A percentile compares a stretch with the other conserved stretches of the same genome.
Evolutionary conservation across 78 protist genomes (phyloP).

Genomic region (Bigelowiella natans): DNA sequence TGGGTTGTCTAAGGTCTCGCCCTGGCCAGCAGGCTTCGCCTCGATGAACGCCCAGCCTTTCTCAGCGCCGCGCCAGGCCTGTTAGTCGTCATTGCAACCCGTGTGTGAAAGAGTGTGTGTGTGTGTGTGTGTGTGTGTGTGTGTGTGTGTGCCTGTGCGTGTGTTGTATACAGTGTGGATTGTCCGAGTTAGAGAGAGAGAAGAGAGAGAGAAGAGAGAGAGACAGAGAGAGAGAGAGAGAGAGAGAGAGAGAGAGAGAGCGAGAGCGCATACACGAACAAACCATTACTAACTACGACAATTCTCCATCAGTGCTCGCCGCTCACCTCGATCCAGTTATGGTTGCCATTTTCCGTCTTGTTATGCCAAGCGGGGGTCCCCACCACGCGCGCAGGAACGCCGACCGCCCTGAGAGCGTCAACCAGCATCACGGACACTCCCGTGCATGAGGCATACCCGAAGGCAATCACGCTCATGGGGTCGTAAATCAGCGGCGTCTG

Average conservation of each 20-base stretch:
- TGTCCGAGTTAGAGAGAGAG: no score
- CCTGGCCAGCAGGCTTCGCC: neutral
- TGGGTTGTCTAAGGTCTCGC: neutral
- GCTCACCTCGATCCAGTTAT: conserved; percentile 12
- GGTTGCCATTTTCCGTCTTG: neutral
- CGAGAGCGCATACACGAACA: no score
- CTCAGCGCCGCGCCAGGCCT: neutral
- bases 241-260: no score
- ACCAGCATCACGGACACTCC: neutral
- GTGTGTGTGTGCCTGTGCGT: no score
- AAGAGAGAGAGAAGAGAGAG: no score
- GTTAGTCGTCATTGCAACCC: no score
- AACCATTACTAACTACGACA: no score
- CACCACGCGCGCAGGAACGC: conserved; percentile 19
- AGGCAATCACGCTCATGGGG: neutral
- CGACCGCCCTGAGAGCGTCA: conserved; percentile 11
- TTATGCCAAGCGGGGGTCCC: conserved; percentile 10
- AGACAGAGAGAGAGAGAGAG: no score
- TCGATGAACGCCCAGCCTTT: conserved; percentile 9
- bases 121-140: no score
- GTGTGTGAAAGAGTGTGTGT: no score
- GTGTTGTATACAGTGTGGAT: no score
- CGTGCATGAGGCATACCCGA: conserved; percentile 22
- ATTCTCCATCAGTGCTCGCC: no score
- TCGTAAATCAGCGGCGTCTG: neutral